Evolutionary conservation across 345 rosid species (phyloP).

Genomic region (Aquilaria sinensis): DNA sequence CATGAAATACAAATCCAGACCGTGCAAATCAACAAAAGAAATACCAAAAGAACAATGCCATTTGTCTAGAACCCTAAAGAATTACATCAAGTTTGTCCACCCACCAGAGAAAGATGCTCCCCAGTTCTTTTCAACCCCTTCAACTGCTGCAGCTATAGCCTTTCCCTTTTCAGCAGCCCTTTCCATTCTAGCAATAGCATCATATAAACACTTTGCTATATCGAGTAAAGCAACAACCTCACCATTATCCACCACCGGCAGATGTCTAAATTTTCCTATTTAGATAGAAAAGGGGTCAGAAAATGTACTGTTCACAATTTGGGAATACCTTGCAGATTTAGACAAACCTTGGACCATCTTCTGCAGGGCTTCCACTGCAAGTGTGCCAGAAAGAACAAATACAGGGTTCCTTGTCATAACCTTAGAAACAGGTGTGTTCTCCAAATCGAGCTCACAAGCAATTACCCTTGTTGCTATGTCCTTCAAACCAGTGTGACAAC

Average conservation of each 20-base stretch:
- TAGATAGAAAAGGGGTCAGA: neutral
- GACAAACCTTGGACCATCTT: constrained; percentile 95
- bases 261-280: constrained; percentile 94
- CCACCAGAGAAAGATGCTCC: constrained; percentile 75
- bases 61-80: neutral
- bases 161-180: constrained; percentile 99
- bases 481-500: constrained; percentile 23
- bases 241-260: constrained; percentile 98
- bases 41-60: neutral
- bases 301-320: neutral
- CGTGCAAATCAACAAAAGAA: neutral
- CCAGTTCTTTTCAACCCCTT: constrained; percentile 97
- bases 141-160: constrained; percentile 99
- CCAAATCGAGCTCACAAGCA: constrained; percentile 70
- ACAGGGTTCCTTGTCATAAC: constrained; percentile 95
- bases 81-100: constrained; percentile 17
- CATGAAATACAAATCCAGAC: neutral
- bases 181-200: constrained; percentile 99
- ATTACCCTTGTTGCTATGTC: constrained; percentile 88
- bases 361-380: constrained; percentile 97
- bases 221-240: constrained; percentile 97
- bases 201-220: constrained; percentile 94
- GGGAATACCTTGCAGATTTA: constrained; percentile 11
- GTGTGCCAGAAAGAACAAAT: constrained; percentile 94
- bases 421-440: constrained; percentile 89